These are phyloP conservation scores for Apocynum venetum DNA, from an alignment of 257 asterid genomes.

Conservation along the genomic window DNA sequence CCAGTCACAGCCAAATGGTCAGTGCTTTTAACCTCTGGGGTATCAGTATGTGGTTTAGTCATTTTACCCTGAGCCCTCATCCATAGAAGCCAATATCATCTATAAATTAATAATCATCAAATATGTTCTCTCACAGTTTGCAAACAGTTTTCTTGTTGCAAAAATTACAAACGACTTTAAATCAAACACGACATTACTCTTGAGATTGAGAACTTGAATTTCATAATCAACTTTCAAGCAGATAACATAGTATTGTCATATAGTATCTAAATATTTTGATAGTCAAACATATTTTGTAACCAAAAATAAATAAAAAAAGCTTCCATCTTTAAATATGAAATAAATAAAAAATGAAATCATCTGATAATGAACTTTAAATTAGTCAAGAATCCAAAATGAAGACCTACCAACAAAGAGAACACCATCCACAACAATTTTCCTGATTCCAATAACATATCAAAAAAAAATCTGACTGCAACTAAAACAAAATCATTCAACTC, in stretches of 20 bases:
- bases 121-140: neutral
- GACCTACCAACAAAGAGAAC: neutral
- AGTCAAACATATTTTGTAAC: neutral
- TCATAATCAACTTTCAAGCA: neutral
- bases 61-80: neutral
- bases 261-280: neutral
- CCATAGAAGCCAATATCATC: conserved; percentile 2
- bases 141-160: neutral
- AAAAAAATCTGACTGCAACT: neutral
- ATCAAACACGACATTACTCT: neutral
- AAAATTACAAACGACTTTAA: no score
- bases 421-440: neutral
- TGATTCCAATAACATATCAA: neutral
- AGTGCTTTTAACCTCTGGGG: neutral
- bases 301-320: neutral
- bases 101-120: neutral
- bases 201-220: neutral
- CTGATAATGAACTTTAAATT: neutral
- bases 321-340: neutral
- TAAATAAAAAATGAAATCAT: neutral
- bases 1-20: neutral
- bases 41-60: conserved; percentile 10
- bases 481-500: neutral
- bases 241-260: neutral
- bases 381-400: neutral